Conservation (phyloP, 2,329 filamentous ascomycete species). For the Diaporthe citri region DNA sequence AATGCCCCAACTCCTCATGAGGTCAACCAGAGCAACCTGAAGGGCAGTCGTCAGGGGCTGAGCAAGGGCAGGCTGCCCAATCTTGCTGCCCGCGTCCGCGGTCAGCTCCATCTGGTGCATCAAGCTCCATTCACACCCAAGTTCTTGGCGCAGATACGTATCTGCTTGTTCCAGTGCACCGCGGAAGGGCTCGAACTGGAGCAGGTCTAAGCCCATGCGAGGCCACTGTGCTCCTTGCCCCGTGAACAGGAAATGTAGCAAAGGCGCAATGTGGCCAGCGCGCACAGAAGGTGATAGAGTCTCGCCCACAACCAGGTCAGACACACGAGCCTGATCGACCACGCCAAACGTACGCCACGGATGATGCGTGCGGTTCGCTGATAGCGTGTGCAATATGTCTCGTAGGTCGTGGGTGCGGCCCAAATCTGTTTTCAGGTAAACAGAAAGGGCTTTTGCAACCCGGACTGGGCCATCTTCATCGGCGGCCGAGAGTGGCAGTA, state of each 20-base stretch:
- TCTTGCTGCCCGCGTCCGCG: background rate
- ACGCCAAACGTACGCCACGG: constrained; percentile 11
- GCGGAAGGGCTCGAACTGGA: background rate
- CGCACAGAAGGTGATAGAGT: background rate
- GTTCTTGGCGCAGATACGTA: background rate
- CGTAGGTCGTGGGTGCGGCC: background rate
- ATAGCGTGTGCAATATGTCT: constrained; percentile 10
- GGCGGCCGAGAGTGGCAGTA: constrained; percentile 6
- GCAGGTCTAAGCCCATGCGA: background rate
- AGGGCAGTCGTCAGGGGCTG: constrained; percentile 62
- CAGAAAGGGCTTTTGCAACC: background rate
- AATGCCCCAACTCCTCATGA: constrained; percentile 49
- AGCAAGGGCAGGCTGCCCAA: constrained; percentile 40
- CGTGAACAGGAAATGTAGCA: background rate
- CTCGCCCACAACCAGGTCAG: background rate
- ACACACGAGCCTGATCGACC: background rate
- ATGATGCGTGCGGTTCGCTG: background rate
- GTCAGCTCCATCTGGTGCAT: background rate
- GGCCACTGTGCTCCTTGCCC: background rate
- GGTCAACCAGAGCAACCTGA: constrained; percentile 58
- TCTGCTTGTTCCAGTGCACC: constrained; percentile 37
- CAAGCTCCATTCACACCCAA: constrained; percentile 1
- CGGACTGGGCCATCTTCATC: constrained; percentile 20
- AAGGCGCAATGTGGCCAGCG: background rate
- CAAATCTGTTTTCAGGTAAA: background rate